Conservation (phyloP, 805 yeast species). For the Myxozyma mucilagina region DNA sequence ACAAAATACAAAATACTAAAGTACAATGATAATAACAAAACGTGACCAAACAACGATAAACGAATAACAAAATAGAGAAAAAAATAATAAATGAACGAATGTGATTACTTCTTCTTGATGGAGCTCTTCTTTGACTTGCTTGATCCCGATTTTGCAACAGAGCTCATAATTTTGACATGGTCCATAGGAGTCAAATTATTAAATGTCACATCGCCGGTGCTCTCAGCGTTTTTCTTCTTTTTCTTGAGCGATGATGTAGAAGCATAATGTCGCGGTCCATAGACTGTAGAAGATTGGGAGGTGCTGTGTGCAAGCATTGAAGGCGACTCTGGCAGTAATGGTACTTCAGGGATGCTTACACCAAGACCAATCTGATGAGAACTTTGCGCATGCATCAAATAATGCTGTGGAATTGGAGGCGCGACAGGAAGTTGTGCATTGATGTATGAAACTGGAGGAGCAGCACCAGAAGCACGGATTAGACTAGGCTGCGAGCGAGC, state of each 20-base stretch:
- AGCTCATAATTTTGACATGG: slow-evolving; percentile 19
- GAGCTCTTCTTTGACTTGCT: slow-evolving; percentile 10
- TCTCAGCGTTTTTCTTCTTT: neutral
- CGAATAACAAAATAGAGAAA: neutral
- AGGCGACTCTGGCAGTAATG: neutral
- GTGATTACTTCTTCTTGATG: neutral
- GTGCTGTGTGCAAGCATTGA: neutral
- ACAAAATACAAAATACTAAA: neutral
- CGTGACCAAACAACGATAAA: neutral
- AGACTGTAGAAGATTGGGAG: neutral
- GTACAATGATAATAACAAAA: neutral
- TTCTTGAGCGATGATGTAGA: neutral
- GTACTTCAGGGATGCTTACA: neutral
- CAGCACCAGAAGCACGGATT: slow-evolving; percentile 1
- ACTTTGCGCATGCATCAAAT: neutral
- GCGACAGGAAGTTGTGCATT: neutral
- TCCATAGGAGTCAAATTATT: slow-evolving; percentile 19
- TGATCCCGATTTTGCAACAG: slow-evolving; percentile 22
- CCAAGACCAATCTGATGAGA: slow-evolving; percentile 1
- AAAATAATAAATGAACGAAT: neutral
- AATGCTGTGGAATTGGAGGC: neutral
- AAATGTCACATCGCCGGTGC: neutral
- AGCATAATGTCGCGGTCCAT: neutral
- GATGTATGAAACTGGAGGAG: neutral
- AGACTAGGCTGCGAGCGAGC: slow-evolving; percentile 14